Percentiles rank a stretch among this genome's conserved stretches.
Conservation (phyloP, 495 filamentous ascomycete species). For the Penicillium lagena region DNA sequence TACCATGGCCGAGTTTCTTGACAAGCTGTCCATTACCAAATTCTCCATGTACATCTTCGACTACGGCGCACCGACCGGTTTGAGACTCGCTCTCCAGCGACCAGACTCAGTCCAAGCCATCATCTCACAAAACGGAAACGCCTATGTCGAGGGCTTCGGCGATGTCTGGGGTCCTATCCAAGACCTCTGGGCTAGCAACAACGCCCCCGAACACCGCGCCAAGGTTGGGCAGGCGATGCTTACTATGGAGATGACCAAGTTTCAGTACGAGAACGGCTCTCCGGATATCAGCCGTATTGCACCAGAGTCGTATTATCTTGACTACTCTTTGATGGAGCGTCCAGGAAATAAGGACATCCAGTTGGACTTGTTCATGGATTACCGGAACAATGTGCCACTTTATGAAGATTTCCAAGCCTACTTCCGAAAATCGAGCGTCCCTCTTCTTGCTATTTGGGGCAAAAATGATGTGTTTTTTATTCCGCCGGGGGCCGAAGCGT, state of each 20-base stretch:
- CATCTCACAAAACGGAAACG: conserved; percentile 60
- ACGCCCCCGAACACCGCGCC: conserved; percentile 24
- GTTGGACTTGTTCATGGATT: conserved; percentile 53
- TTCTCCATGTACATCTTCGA: conserved; percentile 61
- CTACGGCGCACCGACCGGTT: conserved; percentile 54
- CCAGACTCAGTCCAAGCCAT: conserved; percentile 45
- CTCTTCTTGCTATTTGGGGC: conserved; percentile 56
- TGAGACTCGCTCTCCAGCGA: conserved; percentile 46
- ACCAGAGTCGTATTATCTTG: conserved; percentile 46
- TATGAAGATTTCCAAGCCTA: conserved; percentile 58
- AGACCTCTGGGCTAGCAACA: conserved; percentile 41
- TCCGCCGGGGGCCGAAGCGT: conserved; percentile 52
- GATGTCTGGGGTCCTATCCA: conserved; percentile 48
- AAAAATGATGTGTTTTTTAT: conserved; percentile 55
- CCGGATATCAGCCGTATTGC: conserved; percentile 27
- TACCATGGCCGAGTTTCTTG: conserved; percentile 43
- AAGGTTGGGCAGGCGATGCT: conserved; percentile 31
- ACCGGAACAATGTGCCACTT: conserved; percentile 45
- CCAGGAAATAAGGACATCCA: conserved; percentile 50
- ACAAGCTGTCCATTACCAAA: conserved; percentile 33
- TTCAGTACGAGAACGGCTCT: conserved; percentile 50
- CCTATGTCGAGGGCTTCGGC: conserved; percentile 53
- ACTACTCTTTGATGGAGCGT: conserved; percentile 42
- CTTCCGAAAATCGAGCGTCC: conserved; percentile 45
- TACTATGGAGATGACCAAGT: conserved; percentile 40